Percentiles rank a stretch among this genome's conserved stretches.
phyloP scores from a whole-genome alignment of 768 basidiomycete genomes.

The Inosperma sp. region DNA sequence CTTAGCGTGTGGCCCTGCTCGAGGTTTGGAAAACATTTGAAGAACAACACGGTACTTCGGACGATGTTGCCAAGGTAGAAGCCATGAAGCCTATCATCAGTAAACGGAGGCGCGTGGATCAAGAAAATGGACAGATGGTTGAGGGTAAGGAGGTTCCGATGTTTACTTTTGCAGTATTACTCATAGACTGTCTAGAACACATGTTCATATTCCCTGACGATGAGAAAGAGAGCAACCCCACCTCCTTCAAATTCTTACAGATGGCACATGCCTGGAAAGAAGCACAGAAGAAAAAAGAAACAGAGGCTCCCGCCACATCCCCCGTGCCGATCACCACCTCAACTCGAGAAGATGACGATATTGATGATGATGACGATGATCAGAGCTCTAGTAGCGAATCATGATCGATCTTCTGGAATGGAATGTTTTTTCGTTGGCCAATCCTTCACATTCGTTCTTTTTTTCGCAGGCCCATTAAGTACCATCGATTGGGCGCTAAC shows the following conservation, averaged over 20 bases:
- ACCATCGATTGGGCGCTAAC: no score
- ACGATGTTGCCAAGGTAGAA: constrained; percentile 77
- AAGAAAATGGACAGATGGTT: constrained; percentile 78
- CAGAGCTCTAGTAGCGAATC: background rate
- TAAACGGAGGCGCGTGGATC: constrained; percentile 78
- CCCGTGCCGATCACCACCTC: background rate
- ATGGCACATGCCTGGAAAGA: constrained; percentile 91
- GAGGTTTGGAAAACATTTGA: constrained; percentile 97
- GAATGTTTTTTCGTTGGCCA: no score
- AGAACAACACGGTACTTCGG: constrained; percentile 65
- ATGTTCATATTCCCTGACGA: constrained; percentile 96
- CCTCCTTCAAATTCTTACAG: constrained; percentile 92
- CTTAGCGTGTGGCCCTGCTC: constrained; percentile 82
- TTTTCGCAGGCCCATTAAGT: background rate
- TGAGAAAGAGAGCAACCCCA: constrained; percentile 88
- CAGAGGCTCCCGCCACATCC: background rate
- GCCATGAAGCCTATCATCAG: constrained; percentile 91
- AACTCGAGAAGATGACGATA: background rate
- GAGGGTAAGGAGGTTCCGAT: constrained; percentile 55
- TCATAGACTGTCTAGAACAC: constrained; percentile 58
- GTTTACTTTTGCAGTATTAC: background rate
- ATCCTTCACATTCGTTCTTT: background rate
- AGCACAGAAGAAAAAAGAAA: constrained; percentile 18
- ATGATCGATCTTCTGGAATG: no score
- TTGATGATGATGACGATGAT: background rate